Evolutionary conservation across 2,329 filamentous ascomycete species (phyloP).

Genomic region (Sporothrix phasma): DNA sequence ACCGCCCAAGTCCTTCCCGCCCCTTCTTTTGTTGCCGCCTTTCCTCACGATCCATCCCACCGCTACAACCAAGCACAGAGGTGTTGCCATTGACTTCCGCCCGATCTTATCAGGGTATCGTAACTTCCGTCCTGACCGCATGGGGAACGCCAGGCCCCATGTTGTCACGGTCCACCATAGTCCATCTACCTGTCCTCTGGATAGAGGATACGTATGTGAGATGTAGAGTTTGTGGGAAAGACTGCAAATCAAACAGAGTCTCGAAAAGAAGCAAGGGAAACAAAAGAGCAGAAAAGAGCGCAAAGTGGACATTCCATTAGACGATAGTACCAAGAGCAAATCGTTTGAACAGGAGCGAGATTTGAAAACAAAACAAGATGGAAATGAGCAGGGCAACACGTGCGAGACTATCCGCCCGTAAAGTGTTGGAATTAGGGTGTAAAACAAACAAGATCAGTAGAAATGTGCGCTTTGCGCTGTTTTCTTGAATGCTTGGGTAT

Average conservation of each 20-base stretch:
- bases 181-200: not conserved
- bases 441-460: not conserved
- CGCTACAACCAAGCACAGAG: not conserved
- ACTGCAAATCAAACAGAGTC: too few species aligned
- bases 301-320: not conserved
- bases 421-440: not conserved
- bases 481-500: conserved; percentile 2
- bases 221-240: too few species aligned
- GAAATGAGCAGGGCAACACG: not conserved
- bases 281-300: not conserved
- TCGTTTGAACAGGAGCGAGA: too few species aligned
- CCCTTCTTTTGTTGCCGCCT: not conserved
- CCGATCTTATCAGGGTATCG: not conserved
- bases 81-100: not conserved
- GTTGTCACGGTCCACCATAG: not conserved
- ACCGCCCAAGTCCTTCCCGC: not conserved
- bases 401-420: not conserved
- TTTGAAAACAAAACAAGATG: not conserved
- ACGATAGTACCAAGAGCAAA: not conserved
- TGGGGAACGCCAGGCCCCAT: not conserved
- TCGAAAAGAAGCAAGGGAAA: not conserved
- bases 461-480: not conserved
- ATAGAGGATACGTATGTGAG: not conserved
- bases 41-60: not conserved
- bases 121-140: not conserved